phyloP scores from a whole-genome alignment of 441 rosid species.

The Erodium texanum region DNA sequence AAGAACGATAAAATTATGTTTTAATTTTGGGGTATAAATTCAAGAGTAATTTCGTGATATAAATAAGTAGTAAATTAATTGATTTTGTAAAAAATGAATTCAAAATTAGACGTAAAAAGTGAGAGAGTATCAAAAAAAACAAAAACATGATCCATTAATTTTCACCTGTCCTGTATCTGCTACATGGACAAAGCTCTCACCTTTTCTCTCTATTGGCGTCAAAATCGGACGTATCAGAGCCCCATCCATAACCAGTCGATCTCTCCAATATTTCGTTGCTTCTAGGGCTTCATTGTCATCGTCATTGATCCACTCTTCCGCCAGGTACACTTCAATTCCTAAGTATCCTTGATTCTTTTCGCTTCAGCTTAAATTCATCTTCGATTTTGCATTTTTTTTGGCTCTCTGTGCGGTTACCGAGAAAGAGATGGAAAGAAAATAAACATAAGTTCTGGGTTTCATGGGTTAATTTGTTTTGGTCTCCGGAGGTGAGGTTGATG shows the following conservation, averaged over 20 bases:
- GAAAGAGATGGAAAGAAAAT: neutral
- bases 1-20: too few species aligned
- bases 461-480: neutral
- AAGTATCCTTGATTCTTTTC: too few species aligned
- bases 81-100: too few species aligned
- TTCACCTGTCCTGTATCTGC: neutral
- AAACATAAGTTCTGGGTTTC: neutral
- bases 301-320: neutral
- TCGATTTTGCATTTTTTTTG: too few species aligned
- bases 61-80: too few species aligned
- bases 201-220: neutral
- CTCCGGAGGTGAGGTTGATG: neutral
- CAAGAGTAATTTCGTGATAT: too few species aligned
- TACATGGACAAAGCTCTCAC: neutral
- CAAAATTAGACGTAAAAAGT: too few species aligned
- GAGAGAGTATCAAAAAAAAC: too few species aligned
- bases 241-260: neutral
- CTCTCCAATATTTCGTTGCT: neutral
- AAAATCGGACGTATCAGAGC: neutral
- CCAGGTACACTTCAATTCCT: neutral
- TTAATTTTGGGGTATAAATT: too few species aligned
- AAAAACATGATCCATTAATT: too few species aligned
- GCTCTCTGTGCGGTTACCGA: neutral
- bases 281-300: neutral
- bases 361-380: neutral